Conservation (phyloP, 176 grass and related monocot genomes). For the Oryza longistaminata region DNA sequence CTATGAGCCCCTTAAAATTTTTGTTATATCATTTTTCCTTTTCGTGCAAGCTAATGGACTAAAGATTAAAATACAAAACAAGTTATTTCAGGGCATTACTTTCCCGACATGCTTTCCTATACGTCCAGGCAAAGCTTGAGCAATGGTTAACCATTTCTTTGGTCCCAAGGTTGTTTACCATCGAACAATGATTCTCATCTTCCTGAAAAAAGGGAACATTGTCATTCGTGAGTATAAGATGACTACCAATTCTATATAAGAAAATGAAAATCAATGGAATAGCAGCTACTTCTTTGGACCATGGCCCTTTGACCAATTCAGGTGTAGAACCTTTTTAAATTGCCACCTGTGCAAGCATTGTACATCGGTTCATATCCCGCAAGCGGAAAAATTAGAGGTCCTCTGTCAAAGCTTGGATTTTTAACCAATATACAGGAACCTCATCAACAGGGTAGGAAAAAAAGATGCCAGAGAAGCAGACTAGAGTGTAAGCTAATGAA, state of each 20-base stretch:
- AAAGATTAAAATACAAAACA: slow-evolving; percentile 14
- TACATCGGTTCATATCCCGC: slow-evolving; percentile 84
- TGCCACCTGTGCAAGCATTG: slow-evolving; percentile 99
- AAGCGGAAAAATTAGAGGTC: slow-evolving; percentile 64
- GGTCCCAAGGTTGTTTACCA: slow-evolving; percentile 88
- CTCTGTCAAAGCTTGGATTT: slow-evolving; percentile 39
- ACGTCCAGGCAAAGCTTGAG: slow-evolving; percentile 90
- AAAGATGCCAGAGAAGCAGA: not conserved
- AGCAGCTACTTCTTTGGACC: slow-evolving; percentile 82
- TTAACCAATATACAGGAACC: not conserved
- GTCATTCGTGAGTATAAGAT: not conserved
- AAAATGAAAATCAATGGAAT: slow-evolving; percentile 25
- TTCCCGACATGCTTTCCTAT: slow-evolving; percentile 95
- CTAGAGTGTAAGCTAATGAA: slow-evolving; percentile 6
- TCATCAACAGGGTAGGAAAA: not conserved
- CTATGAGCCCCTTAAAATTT: not conserved
- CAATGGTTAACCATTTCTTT: slow-evolving; percentile 94
- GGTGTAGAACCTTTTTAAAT: slow-evolving; percentile 97
- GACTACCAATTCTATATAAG: not conserved
- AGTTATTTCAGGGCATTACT: slow-evolving; percentile 56
- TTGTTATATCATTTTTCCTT: too few relatives aligned
- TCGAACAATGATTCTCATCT: slow-evolving; percentile 85
- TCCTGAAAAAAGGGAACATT: slow-evolving; percentile 57
- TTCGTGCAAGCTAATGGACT: slow-evolving; percentile 20
- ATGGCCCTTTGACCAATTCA: slow-evolving; percentile 92